Percentiles rank a stretch among this genome's conserved stretches.
Evolutionary conservation across 2,329 filamentous ascomycete genomes (phyloP).

Genomic region (Sarocladium oryzae): DNA sequence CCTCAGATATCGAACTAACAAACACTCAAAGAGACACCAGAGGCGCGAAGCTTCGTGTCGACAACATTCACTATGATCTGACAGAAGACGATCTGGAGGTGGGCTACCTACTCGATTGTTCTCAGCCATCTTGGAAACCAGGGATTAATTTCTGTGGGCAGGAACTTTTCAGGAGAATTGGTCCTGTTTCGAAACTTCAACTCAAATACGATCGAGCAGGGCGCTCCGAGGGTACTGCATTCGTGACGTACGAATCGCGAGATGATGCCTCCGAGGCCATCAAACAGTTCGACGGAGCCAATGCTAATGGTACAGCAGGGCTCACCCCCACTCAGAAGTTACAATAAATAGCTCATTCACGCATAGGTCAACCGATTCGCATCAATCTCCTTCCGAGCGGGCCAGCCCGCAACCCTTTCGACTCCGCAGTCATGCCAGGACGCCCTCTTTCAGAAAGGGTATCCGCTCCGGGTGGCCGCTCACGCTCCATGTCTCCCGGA

Average conservation of each 20-base stretch:
- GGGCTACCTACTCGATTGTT: too few relatives aligned
- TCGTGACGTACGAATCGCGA: conserved; percentile 67
- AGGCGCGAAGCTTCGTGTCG: conserved; percentile 70
- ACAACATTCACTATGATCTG: conserved; percentile 89
- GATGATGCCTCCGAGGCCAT: conserved; percentile 71
- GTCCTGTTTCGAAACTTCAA: conserved; percentile 60
- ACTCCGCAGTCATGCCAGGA: conserved; percentile 47
- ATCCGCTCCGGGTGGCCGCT: conserved; percentile 47
- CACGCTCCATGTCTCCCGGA: conserved; percentile 53
- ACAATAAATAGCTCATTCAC: neutral
- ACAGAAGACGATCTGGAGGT: conserved; percentile 79
- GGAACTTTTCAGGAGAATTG: conserved; percentile 77
- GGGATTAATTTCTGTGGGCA: conserved; percentile 26
- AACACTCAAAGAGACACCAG: conserved; percentile 36
- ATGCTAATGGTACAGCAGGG: conserved; percentile 71
- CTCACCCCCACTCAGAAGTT: neutral
- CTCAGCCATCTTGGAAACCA: neutral
- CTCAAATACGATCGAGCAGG: conserved; percentile 83
- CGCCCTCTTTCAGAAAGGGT: conserved; percentile 56
- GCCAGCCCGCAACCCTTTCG: conserved; percentile 47
- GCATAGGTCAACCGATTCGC: conserved; percentile 68
- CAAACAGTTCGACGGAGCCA: conserved; percentile 78
- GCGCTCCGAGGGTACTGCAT: conserved; percentile 78
- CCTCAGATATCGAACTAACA: conserved; percentile 12
- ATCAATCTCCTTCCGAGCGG: conserved; percentile 57